phyloP scores from a whole-genome alignment of 2,329 filamentous ascomycete species.

The Falciphora oryzae region DNA sequence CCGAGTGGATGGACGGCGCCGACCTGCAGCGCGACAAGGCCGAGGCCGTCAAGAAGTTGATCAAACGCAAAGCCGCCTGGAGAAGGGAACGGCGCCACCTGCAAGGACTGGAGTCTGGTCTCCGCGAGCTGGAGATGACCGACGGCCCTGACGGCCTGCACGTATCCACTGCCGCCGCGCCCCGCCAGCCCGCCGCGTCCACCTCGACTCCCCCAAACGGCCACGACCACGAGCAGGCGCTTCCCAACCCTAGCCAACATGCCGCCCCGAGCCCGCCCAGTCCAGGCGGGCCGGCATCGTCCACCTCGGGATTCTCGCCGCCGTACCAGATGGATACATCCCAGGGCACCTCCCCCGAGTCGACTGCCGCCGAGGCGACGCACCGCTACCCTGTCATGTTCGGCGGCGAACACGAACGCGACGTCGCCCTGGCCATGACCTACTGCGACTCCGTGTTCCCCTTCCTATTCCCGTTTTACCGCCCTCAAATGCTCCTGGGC shows the following conservation, averaged over 20 bases:
- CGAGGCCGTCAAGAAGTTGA: conserved; percentile 48
- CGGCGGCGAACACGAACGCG: conserved; percentile 16
- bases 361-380: conserved; percentile 1
- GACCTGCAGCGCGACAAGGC: conserved; percentile 43
- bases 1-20: conserved; percentile 53
- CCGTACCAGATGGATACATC: background rate
- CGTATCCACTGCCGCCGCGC: conserved; percentile 8
- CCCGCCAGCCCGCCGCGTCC: background rate
- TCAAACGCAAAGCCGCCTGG: conserved; percentile 47
- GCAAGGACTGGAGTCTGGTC: conserved; percentile 29
- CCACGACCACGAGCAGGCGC: conserved; percentile 10
- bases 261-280: conserved; percentile 2
- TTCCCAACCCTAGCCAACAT: conserved; percentile 1
- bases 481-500: conserved; percentile 47
- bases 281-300: conserved; percentile 3
- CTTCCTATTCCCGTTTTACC: conserved; percentile 58
- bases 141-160: conserved; percentile 15
- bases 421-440: conserved; percentile 42
- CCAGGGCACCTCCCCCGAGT: conserved; percentile 5
- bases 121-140: conserved; percentile 21
- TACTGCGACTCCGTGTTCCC: conserved; percentile 59
- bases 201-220: conserved; percentile 5
- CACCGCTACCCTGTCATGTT: background rate
- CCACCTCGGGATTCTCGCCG: conserved; percentile 1
- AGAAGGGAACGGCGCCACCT: conserved; percentile 44